Conservation (phyloP, 2,329 filamentous ascomycete species). For the Curvularia lunata region DNA sequence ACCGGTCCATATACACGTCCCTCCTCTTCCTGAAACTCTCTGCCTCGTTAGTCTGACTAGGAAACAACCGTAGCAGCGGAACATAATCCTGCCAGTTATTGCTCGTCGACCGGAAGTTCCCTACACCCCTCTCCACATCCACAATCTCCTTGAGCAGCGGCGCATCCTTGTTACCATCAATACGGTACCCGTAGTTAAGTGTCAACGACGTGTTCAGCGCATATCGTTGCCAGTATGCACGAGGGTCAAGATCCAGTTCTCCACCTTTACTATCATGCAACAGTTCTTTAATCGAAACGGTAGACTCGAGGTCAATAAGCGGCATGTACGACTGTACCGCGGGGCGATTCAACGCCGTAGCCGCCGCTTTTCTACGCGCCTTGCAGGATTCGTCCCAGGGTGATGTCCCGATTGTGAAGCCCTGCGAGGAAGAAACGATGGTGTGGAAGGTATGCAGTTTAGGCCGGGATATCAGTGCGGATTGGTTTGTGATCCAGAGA, state of each 20-base stretch:
- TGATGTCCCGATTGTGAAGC: constrained; percentile 82
- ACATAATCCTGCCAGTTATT: constrained; percentile 89
- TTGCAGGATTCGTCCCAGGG: constrained; percentile 87
- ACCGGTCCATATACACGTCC: constrained; percentile 67
- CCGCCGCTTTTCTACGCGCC: constrained; percentile 75
- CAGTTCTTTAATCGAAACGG: constrained; percentile 74
- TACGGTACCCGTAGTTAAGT: constrained; percentile 79
- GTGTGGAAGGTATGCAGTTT: constrained; percentile 82
- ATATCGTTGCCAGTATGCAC: constrained; percentile 75
- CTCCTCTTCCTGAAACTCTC: constrained; percentile 70
- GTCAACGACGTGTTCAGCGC: constrained; percentile 79
- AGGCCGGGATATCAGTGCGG: constrained; percentile 76
- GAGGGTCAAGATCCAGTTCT: constrained; percentile 70
- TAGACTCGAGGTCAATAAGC: constrained; percentile 79
- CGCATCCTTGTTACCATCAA: constrained; percentile 72
- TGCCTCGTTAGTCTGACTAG: constrained; percentile 67
- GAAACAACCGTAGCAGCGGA: constrained; percentile 71
- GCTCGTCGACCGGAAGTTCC: constrained; percentile 77
- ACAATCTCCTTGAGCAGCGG: constrained; percentile 74
- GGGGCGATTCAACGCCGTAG: constrained; percentile 77
- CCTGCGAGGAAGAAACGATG: constrained; percentile 76
- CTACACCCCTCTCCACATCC: constrained; percentile 75
- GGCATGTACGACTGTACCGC: constrained; percentile 81
- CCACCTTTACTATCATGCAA: constrained; percentile 69
- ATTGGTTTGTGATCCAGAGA: constrained; percentile 81